Percentiles rank a stretch among this genome's conserved stretches.
phyloP scores from a whole-genome alignment of 2,329 filamentous ascomycete species.

The Penicillium hordei region DNA sequence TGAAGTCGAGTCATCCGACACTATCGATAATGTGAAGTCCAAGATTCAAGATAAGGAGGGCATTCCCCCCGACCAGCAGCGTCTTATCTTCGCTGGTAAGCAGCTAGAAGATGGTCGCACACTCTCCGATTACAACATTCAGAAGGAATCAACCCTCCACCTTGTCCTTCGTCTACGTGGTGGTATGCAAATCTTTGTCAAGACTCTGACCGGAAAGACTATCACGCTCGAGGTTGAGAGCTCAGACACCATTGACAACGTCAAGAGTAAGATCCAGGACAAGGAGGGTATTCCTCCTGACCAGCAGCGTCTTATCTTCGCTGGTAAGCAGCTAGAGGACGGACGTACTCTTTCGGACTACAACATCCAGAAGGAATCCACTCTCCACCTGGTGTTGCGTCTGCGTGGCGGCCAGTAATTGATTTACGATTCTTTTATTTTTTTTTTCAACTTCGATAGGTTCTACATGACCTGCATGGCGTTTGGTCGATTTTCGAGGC shows the following conservation, averaged over 20 bases:
- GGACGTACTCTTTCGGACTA: slow-evolving; percentile 55
- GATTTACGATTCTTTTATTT: slow-evolving; percentile 19
- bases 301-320: slow-evolving; percentile 69
- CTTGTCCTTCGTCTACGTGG: slow-evolving; percentile 77
- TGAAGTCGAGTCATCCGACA: slow-evolving; percentile 85
- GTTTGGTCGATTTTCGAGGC: slow-evolving; percentile 38
- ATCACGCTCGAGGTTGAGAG: slow-evolving; percentile 68
- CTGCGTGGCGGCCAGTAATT: slow-evolving; percentile 46
- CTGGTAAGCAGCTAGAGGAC: slow-evolving; percentile 63
- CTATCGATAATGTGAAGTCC: slow-evolving; percentile 89
- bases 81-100: slow-evolving; percentile 90
- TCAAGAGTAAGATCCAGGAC: slow-evolving; percentile 73
- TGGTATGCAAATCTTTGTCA: slow-evolving; percentile 84
- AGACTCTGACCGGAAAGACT: slow-evolving; percentile 74
- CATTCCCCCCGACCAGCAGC: slow-evolving; percentile 92
- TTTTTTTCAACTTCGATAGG: slow-evolving; percentile 29
- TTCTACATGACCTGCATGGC: slow-evolving; percentile 37
- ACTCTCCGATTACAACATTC: slow-evolving; percentile 93
- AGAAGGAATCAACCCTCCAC: slow-evolving; percentile 83
- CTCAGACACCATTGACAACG: slow-evolving; percentile 69
- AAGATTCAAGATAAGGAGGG: slow-evolving; percentile 84
- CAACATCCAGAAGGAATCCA: slow-evolving; percentile 62
- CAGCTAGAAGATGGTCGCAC: slow-evolving; percentile 91
- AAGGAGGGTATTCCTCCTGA: slow-evolving; percentile 76
- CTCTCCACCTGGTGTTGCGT: slow-evolving; percentile 59